Conservation (phyloP, 2,329 filamentous ascomycete species). For the Anthostomella pinea region DNA sequence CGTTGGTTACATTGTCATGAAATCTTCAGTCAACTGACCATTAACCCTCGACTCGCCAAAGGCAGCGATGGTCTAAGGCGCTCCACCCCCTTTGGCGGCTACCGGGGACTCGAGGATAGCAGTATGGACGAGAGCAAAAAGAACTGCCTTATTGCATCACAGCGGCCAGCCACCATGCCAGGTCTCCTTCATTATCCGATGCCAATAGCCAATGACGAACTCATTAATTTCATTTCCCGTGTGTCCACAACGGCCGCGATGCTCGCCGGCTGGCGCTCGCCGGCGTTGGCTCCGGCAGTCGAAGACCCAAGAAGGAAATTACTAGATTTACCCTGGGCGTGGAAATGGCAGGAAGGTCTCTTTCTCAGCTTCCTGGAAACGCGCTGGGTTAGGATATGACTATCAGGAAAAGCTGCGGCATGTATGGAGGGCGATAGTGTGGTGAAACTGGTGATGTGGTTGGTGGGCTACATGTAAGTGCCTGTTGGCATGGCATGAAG, state of each 20-base stretch:
- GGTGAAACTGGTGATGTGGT: no score
- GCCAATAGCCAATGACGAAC: fast-evolving
- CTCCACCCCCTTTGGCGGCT: constrained; percentile 50
- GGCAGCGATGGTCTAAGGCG: constrained; percentile 57
- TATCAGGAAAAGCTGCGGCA: no score
- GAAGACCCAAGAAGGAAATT: constrained; percentile 49
- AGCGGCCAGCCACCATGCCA: constrained; percentile 55
- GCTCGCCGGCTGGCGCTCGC: constrained; percentile 45
- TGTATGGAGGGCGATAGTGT: no score
- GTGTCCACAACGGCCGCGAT: constrained; percentile 51
- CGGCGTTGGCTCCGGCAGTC: constrained; percentile 43
- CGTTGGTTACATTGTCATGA: constrained; percentile 37
- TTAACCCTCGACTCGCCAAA: constrained; percentile 48
- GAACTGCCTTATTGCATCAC: constrained; percentile 56
- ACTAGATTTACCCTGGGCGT: constrained; percentile 57
- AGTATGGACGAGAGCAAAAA: constrained; percentile 60
- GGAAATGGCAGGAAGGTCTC: no score
- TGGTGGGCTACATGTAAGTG: no score
- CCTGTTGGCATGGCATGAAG: no score
- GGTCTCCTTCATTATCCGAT: constrained; percentile 4
- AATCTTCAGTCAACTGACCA: no score
- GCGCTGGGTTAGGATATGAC: constrained; percentile 13
- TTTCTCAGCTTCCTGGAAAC: no score
- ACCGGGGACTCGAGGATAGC: constrained; percentile 56
- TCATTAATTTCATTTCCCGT: constrained; percentile 39